A percentile compares a stretch with the other conserved stretches of the same genome.
phyloP scores from a whole-genome alignment of 2,329 filamentous ascomycete genomes.

The Capronia coronata region DNA sequence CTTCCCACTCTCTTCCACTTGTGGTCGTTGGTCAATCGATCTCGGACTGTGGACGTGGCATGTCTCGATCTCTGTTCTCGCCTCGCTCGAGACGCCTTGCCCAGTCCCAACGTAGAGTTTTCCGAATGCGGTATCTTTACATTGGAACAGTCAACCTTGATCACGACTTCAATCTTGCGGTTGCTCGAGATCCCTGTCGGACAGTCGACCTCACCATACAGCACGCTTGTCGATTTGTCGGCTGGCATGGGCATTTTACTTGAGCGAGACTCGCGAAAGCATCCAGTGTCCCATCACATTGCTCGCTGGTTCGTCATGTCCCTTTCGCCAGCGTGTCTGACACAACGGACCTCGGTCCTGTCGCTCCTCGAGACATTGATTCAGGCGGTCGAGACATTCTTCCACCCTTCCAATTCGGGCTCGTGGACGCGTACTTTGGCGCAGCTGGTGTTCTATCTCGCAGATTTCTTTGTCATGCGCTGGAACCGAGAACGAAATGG shows the following conservation, averaged over 20 bases:
- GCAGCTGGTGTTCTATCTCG: slow-evolving; percentile 84
- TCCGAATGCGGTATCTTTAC: slow-evolving; percentile 86
- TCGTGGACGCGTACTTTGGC: slow-evolving; percentile 83
- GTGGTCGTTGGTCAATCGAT: slow-evolving; percentile 88
- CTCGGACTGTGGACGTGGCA: slow-evolving; percentile 75
- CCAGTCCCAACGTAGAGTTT: slow-evolving; percentile 69
- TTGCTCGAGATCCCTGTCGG: slow-evolving; percentile 93
- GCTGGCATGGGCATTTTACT: slow-evolving; percentile 78
- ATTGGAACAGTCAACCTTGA: slow-evolving; percentile 79
- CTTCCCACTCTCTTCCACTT: slow-evolving; percentile 92
- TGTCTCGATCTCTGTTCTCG: slow-evolving; percentile 88
- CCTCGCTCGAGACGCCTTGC: slow-evolving; percentile 74
- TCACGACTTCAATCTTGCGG: slow-evolving; percentile 85
- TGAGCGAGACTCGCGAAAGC: slow-evolving; percentile 88
- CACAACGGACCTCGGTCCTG: slow-evolving; percentile 71
- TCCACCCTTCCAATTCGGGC: slow-evolving; percentile 94
- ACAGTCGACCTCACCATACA: slow-evolving; percentile 89
- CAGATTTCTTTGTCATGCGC: slow-evolving; percentile 92
- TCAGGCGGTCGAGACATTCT: slow-evolving; percentile 95
- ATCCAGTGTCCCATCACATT: slow-evolving; percentile 85
- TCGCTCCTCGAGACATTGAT: slow-evolving; percentile 83
- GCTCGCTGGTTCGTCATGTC: slow-evolving; percentile 91
- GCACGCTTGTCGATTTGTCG: slow-evolving; percentile 67
- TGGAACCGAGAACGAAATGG: slow-evolving; percentile 94
- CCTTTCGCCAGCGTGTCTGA: slow-evolving; percentile 73